Conservation (phyloP, 306 rosid species). For the Fagus crenata region DNA sequence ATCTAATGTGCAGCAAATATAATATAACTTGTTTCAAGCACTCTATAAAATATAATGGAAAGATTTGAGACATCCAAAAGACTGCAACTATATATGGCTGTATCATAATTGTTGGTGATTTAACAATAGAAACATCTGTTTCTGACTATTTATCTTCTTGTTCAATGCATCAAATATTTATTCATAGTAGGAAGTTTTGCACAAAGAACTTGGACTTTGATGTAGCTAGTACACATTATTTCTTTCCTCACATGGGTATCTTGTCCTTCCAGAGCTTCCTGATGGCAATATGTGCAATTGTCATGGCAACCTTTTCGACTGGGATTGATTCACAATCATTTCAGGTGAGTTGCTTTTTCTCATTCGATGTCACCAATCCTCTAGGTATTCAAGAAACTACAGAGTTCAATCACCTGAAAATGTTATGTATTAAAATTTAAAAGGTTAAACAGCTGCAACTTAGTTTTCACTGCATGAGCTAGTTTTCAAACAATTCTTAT, state of each 20-base stretch:
- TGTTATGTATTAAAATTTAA: background rate
- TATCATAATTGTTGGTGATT: no score
- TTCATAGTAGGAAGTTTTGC: background rate
- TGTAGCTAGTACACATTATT: background rate
- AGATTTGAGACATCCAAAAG: no score
- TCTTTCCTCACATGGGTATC: background rate
- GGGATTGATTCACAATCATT: conserved; percentile 87
- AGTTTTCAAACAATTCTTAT: background rate
- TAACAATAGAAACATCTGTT: background rate
- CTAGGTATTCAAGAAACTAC: background rate
- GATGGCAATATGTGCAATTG: conserved; percentile 72
- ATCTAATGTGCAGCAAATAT: no score
- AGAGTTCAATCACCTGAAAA: background rate
- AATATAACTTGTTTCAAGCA: no score
- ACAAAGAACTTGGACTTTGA: background rate
- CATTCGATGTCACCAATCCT: background rate
- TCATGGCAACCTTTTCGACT: conserved; percentile 84
- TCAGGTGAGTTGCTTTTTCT: conserved; percentile 51
- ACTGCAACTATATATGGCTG: no score
- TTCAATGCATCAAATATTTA: background rate
- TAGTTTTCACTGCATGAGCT: background rate
- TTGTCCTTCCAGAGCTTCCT: conserved; percentile 58
- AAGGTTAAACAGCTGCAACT: background rate
- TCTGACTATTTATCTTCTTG: background rate
- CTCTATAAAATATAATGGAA: no score